Percentiles rank a stretch among this genome's conserved stretches.
Conservation (phyloP, 2,329 filamentous ascomycete genomes). For the Penicillium sp. region DNA sequence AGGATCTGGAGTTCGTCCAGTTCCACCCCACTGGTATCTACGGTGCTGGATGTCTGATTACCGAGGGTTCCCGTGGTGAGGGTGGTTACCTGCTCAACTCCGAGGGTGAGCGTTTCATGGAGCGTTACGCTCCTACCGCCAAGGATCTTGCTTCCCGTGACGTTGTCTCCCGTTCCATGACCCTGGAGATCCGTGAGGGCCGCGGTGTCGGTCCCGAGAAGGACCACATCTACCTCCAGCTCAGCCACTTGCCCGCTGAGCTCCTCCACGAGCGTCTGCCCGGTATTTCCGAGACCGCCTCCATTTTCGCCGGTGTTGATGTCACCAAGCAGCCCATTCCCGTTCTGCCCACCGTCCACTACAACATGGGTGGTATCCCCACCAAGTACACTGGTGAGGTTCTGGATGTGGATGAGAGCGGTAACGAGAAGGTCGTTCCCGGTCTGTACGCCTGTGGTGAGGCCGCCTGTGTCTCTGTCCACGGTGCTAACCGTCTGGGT, state of each 20-base stretch:
- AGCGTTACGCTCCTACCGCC: slow-evolving; percentile 94
- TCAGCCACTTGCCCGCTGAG: slow-evolving; percentile 90
- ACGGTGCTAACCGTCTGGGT: slow-evolving; percentile 95
- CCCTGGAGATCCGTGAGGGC: slow-evolving; percentile 94
- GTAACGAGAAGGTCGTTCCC: slow-evolving; percentile 89
- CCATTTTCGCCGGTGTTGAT: slow-evolving; percentile 96
- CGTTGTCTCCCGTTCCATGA: slow-evolving; percentile 97
- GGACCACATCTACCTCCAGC: slow-evolving; percentile 98
- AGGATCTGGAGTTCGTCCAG: slow-evolving; percentile 99
- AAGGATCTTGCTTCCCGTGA: slow-evolving; percentile 97
- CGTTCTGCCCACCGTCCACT: slow-evolving; percentile 94
- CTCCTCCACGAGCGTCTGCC: slow-evolving; percentile 94
- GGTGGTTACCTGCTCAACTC: slow-evolving; percentile 97
- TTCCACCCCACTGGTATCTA: slow-evolving; percentile 99
- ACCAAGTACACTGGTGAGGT: slow-evolving; percentile 98
- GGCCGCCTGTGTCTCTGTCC: slow-evolving; percentile 95
- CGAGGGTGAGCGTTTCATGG: slow-evolving; percentile 99
- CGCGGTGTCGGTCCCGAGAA: slow-evolving; percentile 96
- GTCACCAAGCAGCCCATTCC: slow-evolving; percentile 96
- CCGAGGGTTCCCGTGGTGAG: slow-evolving; percentile 95
- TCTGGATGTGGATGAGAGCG: slow-evolving; percentile 78
- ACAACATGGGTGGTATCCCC: slow-evolving; percentile 99
- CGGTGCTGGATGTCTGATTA: slow-evolving; percentile 95
- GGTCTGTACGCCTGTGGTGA: slow-evolving; percentile 96
- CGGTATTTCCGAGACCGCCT: slow-evolving; percentile 97